These are phyloP conservation scores for Leucosporidium yakuticum DNA, from an alignment of 768 basidiomycete genomes.

Conservation along the genomic window DNA sequence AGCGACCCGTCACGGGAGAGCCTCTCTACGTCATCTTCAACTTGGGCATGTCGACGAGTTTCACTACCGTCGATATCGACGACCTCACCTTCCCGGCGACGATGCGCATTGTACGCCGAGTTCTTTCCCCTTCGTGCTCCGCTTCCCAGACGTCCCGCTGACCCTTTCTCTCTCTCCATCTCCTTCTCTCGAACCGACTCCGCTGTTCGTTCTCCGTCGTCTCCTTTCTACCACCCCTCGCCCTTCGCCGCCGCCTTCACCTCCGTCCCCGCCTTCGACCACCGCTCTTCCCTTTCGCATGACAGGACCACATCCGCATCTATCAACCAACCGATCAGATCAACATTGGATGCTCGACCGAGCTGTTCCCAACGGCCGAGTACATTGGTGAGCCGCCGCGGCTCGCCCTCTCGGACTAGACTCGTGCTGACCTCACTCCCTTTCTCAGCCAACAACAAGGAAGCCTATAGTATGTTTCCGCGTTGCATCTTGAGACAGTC, in stretches of 20 bases:
- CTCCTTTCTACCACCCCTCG: background rate
- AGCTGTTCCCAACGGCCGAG: background rate
- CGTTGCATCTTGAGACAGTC: too few species aligned
- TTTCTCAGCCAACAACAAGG: too few species aligned
- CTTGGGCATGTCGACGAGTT: background rate
- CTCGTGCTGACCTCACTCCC: too few species aligned
- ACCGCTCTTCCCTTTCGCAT: background rate
- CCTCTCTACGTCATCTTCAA: constrained; percentile 45
- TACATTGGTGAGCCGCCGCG: background rate
- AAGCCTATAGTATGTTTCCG: too few species aligned
- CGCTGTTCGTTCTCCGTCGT: background rate
- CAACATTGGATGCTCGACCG: constrained; percentile 37
- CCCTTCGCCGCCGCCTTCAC: too few species aligned
- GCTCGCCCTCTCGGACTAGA: too few species aligned
- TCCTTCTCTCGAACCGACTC: too few species aligned
- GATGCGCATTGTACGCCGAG: background rate
- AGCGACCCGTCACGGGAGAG: constrained; percentile 73
- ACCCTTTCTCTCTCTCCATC: too few species aligned
- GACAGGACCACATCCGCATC: constrained; percentile 68
- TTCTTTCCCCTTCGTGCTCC: too few species aligned
- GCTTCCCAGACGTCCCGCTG: too few species aligned
- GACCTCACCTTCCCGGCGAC: background rate
- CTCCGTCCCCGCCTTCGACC: too few species aligned
- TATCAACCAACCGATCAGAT: constrained; percentile 62
- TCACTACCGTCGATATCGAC: background rate